Percentiles rank a stretch among this genome's conserved stretches.
phyloP scores from a whole-genome alignment of 2,329 filamentous ascomycete species.

The Arthrobotrys musiformis region DNA sequence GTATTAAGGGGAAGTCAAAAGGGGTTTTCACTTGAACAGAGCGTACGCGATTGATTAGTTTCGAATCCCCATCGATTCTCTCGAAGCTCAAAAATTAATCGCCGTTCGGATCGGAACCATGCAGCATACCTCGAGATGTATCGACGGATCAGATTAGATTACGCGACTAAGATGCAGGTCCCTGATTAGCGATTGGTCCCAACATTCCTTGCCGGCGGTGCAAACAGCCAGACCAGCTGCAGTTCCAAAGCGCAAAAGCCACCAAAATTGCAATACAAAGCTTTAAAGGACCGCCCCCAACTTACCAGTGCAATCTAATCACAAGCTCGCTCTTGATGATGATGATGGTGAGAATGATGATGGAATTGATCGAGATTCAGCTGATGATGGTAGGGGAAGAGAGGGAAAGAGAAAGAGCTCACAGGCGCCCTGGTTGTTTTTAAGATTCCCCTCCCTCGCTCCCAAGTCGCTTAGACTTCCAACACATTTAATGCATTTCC shows the following conservation, averaged over 20 bases:
- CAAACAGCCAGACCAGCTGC: background rate
- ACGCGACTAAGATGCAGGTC: constrained; percentile 37
- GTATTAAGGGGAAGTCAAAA: background rate
- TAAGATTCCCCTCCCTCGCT: background rate
- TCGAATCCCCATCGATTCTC: no score
- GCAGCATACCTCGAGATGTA: constrained; percentile 27
- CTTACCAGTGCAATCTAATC: background rate
- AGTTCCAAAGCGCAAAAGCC: constrained; percentile 14
- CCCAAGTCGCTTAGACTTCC: background rate
- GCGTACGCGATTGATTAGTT: no score
- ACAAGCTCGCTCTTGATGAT: background rate
- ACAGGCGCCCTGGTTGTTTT: background rate
- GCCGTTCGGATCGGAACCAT: background rate
- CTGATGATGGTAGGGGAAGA: constrained; percentile 1
- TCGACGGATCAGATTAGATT: constrained; percentile 55
- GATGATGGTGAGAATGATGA: background rate
- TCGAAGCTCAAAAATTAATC: background rate
- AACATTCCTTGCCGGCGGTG: background rate
- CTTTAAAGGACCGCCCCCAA: background rate
- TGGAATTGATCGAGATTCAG: background rate
- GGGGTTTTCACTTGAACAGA: background rate
- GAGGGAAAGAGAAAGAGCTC: background rate
- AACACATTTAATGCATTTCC: constrained; percentile 22
- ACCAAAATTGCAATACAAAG: background rate
- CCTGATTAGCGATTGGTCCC: constrained; percentile 37